phyloP scores from a whole-genome alignment of 225 moss, liverwort and hornwort genomes.

The Polytrichum commune region DNA sequence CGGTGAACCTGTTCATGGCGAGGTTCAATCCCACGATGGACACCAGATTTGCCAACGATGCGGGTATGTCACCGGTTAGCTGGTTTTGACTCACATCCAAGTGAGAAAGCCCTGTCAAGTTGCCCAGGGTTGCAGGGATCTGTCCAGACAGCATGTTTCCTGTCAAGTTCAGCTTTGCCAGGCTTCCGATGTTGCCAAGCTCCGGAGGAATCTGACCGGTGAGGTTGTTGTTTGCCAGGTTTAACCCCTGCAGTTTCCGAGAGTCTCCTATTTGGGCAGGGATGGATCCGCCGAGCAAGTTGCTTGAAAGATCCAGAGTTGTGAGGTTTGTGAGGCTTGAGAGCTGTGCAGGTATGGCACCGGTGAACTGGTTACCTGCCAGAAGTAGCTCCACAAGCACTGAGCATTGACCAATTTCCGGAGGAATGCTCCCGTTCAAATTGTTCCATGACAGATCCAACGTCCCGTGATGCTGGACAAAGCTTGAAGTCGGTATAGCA shows the following conservation, averaged over 20 bases:
- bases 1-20: slow-evolving; percentile 47
- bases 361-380: slow-evolving; percentile 36
- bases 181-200: slow-evolving; percentile 47
- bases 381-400: slow-evolving; percentile 42
- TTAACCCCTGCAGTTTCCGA: slow-evolving; percentile 40
- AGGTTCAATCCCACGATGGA: slow-evolving; percentile 70
- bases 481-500: slow-evolving; percentile 57
- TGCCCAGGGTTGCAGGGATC: slow-evolving; percentile 42
- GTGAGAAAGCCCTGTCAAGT: slow-evolving; percentile 31
- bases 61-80: slow-evolving; percentile 49
- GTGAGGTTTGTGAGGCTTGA: slow-evolving; percentile 36
- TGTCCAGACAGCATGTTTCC: slow-evolving; percentile 44
- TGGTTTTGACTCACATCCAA: slow-evolving; percentile 53
- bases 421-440: slow-evolving; percentile 34
- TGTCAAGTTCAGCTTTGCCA: slow-evolving; percentile 50
- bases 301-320: slow-evolving; percentile 30
- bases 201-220: slow-evolving; percentile 46
- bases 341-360: slow-evolving; percentile 33
- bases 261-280: slow-evolving; percentile 41
- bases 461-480: slow-evolving; percentile 80
- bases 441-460: slow-evolving; percentile 79
- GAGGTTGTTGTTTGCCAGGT: slow-evolving; percentile 47
- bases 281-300: slow-evolving; percentile 39
- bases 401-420: slow-evolving; percentile 37
- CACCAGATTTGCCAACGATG: slow-evolving; percentile 61